Evolutionary conservation across 176 grass and related monocot genomes (phyloP).

Genomic region (Hsuehochloa calcarea): DNA sequence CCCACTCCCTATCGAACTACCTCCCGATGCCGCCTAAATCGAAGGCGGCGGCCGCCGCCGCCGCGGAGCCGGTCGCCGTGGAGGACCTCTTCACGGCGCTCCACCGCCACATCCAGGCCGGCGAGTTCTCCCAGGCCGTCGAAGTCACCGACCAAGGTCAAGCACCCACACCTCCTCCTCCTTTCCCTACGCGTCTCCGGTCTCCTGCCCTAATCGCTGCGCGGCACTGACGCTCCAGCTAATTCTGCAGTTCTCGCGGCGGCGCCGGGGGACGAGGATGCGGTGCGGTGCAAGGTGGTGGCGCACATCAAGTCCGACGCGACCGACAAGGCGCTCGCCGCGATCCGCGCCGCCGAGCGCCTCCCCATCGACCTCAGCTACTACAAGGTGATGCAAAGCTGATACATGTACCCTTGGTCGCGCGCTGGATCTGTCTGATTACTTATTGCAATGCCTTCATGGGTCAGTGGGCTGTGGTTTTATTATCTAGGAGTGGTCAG

Average conservation of each 20-base stretch:
- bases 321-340: slow-evolving; percentile 64
- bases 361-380: slow-evolving; percentile 77
- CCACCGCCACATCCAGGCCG: slow-evolving; percentile 58
- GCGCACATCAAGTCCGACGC: slow-evolving; percentile 80
- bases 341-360: slow-evolving; percentile 62
- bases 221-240: not conserved
- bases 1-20: not conserved
- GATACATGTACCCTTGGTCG: not conserved
- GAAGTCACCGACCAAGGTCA: slow-evolving; percentile 92
- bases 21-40: slow-evolving; percentile 67
- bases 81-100: slow-evolving; percentile 84
- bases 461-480: not conserved
- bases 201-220: not conserved
- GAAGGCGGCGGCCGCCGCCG: slow-evolving; percentile 42
- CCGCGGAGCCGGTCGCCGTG: slow-evolving; percentile 41
- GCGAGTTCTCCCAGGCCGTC: slow-evolving; percentile 49
- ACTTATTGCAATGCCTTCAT: not conserved
- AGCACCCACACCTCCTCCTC: not conserved
- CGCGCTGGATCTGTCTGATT: not conserved
- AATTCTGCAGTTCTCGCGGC: slow-evolving; percentile 60
- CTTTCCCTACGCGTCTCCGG: not conserved
- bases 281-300: slow-evolving; percentile 87
- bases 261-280: slow-evolving; percentile 81
- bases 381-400: slow-evolving; percentile 46
- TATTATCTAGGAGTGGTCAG: slow-evolving; percentile 9